Evolutionary conservation across 441 rosid genomes (phyloP).

Genomic region (Adansonia rubrostipa): DNA sequence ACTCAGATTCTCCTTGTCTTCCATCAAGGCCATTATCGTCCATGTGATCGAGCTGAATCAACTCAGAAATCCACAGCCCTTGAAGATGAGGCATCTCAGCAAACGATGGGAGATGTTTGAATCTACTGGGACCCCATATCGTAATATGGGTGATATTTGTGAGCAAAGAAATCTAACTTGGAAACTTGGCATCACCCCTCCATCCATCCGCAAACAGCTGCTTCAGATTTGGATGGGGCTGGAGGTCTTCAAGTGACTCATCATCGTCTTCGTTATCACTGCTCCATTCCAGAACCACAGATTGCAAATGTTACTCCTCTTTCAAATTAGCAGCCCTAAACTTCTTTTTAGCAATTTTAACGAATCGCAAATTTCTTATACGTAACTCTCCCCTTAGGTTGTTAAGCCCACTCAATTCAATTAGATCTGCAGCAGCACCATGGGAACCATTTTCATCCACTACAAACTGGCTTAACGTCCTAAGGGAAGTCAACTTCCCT

Average conservation of each 20-base stretch:
- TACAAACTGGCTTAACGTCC: neutral
- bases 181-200: neutral
- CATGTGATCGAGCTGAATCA: neutral
- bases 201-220: neutral
- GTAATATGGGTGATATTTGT: neutral
- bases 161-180: neutral
- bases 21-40: neutral
- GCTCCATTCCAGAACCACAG: neutral
- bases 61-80: neutral
- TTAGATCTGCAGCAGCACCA: neutral
- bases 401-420: neutral
- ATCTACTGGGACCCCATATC: neutral
- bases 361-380: neutral
- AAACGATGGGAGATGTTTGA: neutral
- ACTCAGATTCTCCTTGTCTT: neutral
- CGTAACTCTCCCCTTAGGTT: neutral
- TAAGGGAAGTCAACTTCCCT: neutral
- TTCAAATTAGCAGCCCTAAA: neutral
- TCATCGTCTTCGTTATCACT: neutral
- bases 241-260: conserved; percentile 5
- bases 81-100: neutral
- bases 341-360: neutral
- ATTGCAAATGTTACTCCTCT: neutral
- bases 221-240: neutral
- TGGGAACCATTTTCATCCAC: neutral